A percentile compares a stretch with the other conserved stretches of the same genome.
Evolutionary conservation across 2,329 filamentous ascomycete genomes (phyloP).

Genomic region (Cladophialophora chaetospira): DNA sequence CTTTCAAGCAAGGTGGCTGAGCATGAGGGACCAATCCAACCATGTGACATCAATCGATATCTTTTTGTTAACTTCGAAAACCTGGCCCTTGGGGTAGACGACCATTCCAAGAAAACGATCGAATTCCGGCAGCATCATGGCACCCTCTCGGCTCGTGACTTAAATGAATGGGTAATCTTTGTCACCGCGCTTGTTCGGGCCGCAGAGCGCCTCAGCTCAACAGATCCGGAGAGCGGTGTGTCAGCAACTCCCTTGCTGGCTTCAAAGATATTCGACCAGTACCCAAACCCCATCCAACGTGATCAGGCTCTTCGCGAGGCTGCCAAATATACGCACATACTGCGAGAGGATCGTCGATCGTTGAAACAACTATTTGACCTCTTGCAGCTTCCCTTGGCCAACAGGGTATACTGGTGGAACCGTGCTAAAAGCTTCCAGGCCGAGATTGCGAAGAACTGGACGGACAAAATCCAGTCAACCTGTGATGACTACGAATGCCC

Average conservation of each 20-base stretch:
- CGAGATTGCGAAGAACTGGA: neutral
- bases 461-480: neutral
- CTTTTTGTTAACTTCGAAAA: constrained; percentile 23
- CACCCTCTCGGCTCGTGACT: constrained; percentile 12
- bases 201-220: constrained; percentile 9
- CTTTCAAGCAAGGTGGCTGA: neutral
- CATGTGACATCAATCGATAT: neutral
- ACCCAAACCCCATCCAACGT: neutral
- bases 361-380: constrained; percentile 23
- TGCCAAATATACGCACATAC: constrained; percentile 14
- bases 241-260: neutral
- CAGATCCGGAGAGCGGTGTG: neutral
- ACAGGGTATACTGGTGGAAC: constrained; percentile 19
- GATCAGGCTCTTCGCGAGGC: neutral
- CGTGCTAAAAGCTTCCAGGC: constrained; percentile 2
- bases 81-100: neutral
- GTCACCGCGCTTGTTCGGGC: constrained; percentile 22
- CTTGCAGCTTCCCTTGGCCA: constrained; percentile 11
- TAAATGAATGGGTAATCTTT: constrained; percentile 22
- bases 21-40: neutral
- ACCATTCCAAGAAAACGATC: constrained; percentile 8
- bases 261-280: neutral
- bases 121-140: constrained; percentile 27
- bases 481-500: neutral
- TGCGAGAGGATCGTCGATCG: neutral